phyloP scores from a whole-genome alignment of 169 alveolate species.

The Perkinsus olseni region DNA sequence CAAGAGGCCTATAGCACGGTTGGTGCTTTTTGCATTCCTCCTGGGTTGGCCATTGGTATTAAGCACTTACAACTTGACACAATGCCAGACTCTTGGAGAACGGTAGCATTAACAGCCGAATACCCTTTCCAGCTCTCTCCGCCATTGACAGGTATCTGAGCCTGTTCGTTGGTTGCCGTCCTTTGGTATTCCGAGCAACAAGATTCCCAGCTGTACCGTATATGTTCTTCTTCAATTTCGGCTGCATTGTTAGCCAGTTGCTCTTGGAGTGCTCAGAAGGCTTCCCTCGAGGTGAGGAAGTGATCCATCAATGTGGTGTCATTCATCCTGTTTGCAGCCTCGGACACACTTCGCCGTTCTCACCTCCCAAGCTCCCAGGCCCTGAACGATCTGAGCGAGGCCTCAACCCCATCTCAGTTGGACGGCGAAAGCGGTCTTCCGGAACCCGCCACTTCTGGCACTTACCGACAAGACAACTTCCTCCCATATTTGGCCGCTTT shows the following conservation, averaged over 20 bases:
- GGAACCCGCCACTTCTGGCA: neutral
- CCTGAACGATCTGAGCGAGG: neutral
- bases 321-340: neutral
- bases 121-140: neutral
- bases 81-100: neutral
- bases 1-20: neutral
- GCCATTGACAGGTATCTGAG: neutral
- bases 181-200: neutral
- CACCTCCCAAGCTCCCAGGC: neutral
- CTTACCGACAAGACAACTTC: neutral
- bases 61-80: neutral
- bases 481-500: neutral
- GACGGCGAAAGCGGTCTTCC: neutral
- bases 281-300: neutral
- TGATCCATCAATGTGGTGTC: neutral
- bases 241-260: neutral
- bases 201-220: neutral
- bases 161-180: neutral
- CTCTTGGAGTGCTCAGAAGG: neutral
- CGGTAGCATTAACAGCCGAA: neutral
- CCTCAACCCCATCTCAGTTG: neutral
- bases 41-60: neutral
- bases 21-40: neutral
- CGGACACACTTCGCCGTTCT: neutral
- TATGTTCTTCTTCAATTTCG: neutral